These are phyloP conservation scores for Trametes meyenii DNA, from an alignment of 768 basidiomycete species.

Conservation along the genomic window DNA sequence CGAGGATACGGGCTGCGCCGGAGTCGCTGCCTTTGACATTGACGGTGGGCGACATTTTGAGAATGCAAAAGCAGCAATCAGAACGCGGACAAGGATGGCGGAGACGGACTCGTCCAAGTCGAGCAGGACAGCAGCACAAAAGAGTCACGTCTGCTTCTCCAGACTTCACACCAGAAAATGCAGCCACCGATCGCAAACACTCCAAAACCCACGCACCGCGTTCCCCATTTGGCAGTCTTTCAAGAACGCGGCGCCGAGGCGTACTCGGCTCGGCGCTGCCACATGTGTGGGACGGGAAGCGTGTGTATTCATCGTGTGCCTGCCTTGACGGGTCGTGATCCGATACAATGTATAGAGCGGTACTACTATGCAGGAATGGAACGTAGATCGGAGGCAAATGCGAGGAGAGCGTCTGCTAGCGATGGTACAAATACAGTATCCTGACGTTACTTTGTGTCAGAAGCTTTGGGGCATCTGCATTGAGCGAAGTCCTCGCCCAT, in stretches of 20 bases:
- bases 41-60: constrained; percentile 50
- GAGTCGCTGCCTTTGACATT: constrained; percentile 72
- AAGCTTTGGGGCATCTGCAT: no score
- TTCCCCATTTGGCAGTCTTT: not conserved
- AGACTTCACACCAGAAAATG: not conserved
- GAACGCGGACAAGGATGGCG: constrained; percentile 3
- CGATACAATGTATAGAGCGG: constrained; percentile 1
- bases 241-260: not conserved
- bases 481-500: not conserved
- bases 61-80: constrained; percentile 1
- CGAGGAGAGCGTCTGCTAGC: constrained; percentile 5
- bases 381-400: not conserved
- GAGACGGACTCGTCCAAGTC: not conserved
- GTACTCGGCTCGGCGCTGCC: not conserved
- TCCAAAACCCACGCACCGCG: not conserved
- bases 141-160: not conserved
- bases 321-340: not conserved
- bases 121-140: not conserved
- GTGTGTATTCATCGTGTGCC: not conserved
- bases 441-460: not conserved
- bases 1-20: constrained; percentile 85
- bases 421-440: constrained; percentile 10
- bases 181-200: constrained; percentile 22
- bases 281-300: not conserved
- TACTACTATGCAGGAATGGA: not conserved